These are phyloP conservation scores for Suillus subluteus DNA, from an alignment of 768 basidiomycete genomes.

Conservation along the genomic window DNA sequence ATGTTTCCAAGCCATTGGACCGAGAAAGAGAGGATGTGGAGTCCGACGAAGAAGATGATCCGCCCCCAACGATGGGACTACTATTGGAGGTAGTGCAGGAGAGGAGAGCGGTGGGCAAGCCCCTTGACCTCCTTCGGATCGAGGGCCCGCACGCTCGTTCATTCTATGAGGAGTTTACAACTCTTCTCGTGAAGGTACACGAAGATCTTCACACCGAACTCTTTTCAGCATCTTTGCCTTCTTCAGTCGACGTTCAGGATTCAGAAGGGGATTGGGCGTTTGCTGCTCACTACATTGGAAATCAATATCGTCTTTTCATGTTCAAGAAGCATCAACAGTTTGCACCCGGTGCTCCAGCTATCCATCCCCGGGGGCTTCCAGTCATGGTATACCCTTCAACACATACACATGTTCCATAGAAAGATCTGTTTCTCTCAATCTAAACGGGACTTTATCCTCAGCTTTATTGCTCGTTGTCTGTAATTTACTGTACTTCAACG, in stretches of 20 bases:
- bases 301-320: conserved; percentile 34
- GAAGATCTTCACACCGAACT: conserved; percentile 29
- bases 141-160: conserved; percentile 26
- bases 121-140: conserved; percentile 29
- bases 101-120: conserved; percentile 32
- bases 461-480: conserved; percentile 6
- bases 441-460: not conserved
- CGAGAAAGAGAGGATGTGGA: conserved; percentile 35
- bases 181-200: conserved; percentile 30
- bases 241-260: conserved; percentile 22
- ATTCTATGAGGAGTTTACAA: conserved; percentile 32
- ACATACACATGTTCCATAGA: conserved; percentile 6
- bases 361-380: not conserved
- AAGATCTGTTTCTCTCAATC: not conserved
- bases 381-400: conserved; percentile 6
- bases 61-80: conserved; percentile 33
- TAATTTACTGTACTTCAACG: conserved; percentile 6
- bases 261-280: conserved; percentile 33
- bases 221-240: conserved; percentile 14
- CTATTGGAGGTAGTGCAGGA: conserved; percentile 36
- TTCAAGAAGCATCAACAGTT: conserved; percentile 36
- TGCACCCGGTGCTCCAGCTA: conserved; percentile 14
- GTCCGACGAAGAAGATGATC: conserved; percentile 36
- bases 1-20: conserved; percentile 31
- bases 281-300: conserved; percentile 32